A percentile compares a stretch with the other conserved stretches of the same genome.
Evolutionary conservation across 73 alveolate genomes (phyloP).

Genomic region (Uronychia setigera): DNA sequence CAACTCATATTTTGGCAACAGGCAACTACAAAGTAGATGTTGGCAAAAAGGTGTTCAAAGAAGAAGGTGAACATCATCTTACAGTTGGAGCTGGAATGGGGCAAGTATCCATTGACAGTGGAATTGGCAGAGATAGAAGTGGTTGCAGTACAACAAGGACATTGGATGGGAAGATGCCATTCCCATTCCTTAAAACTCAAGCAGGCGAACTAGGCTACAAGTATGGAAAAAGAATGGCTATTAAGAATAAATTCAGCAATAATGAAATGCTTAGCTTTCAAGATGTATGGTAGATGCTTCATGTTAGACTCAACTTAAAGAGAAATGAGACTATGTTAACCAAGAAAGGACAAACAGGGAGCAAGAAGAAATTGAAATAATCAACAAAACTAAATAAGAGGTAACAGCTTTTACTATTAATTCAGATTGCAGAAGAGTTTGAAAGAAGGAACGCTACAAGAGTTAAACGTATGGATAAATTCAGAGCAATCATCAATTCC

Average conservation of each 20-base stretch:
- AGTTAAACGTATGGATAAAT: neutral
- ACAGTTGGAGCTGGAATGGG: neutral
- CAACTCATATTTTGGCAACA: neutral
- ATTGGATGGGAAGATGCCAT: neutral
- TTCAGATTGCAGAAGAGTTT: neutral
- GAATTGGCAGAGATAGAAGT: too few species aligned
- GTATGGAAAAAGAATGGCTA: neutral
- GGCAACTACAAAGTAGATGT: neutral
- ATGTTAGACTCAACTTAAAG: neutral
- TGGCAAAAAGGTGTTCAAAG: neutral
- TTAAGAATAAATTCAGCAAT: neutral
- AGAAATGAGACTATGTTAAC: neutral
- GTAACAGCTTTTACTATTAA: neutral
- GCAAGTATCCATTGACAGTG: neutral
- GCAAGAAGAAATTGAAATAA: neutral
- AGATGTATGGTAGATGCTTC: neutral
- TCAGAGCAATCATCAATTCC: neutral
- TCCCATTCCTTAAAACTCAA: neutral
- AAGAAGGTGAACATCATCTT: neutral
- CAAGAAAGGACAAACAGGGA: neutral
- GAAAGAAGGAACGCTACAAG: neutral
- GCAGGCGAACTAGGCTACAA: neutral
- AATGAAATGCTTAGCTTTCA: neutral
- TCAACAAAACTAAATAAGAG: neutral
- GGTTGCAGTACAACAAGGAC: neutral